Conservation (phyloP, 345 rosid genomes). For the Pistacia vera region DNA sequence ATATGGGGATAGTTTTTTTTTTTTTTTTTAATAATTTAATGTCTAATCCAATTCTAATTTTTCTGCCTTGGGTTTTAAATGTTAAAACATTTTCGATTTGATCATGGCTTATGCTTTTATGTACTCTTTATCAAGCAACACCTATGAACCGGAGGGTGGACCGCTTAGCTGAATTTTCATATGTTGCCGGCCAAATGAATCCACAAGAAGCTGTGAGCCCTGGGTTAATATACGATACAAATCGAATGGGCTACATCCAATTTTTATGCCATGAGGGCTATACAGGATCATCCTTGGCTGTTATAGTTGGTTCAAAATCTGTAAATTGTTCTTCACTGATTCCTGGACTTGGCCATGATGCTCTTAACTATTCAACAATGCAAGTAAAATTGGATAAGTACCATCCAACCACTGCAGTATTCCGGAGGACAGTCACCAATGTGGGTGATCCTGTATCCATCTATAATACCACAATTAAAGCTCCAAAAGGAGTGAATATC, state of each 20-base stretch:
- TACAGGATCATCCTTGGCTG: constrained; percentile 52
- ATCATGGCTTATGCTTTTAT: not conserved
- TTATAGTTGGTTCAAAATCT: constrained; percentile 50
- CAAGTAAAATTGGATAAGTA: constrained; percentile 45
- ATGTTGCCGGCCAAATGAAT: constrained; percentile 82
- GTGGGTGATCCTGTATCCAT: constrained; percentile 56
- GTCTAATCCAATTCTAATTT: too few species aligned
- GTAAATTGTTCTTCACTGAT: constrained; percentile 69
- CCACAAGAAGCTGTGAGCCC: constrained; percentile 66
- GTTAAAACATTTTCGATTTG: not conserved
- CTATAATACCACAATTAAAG: constrained; percentile 57
- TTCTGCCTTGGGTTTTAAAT: too few species aligned
- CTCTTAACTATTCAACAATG: constrained; percentile 84
- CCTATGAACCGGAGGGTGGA: constrained; percentile 59
- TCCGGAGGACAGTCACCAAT: constrained; percentile 72
- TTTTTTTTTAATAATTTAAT: too few species aligned
- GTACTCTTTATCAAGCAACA: constrained; percentile 20
- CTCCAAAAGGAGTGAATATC: constrained; percentile 69
- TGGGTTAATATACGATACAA: constrained; percentile 78
- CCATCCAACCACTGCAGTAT: constrained; percentile 44
- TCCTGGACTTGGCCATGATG: constrained; percentile 72
- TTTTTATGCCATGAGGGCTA: constrained; percentile 85
- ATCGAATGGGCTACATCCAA: constrained; percentile 71
- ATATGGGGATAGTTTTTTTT: too few species aligned
- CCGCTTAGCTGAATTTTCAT: constrained; percentile 71